Conservation (phyloP, 108 stramenopile genomes). For the Licmophora abbreviata region DNA sequence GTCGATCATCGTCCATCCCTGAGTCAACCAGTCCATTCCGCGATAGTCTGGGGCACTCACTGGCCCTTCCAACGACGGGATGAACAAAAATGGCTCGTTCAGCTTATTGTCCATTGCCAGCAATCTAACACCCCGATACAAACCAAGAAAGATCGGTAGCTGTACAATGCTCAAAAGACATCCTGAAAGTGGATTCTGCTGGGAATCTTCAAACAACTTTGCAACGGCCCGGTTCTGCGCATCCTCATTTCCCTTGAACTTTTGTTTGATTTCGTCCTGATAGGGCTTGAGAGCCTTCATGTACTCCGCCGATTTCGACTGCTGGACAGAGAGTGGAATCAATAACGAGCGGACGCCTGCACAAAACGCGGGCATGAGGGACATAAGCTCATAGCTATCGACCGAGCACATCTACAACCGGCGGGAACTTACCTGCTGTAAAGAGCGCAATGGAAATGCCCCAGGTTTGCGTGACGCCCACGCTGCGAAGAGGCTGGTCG, state of each 20-base stretch:
- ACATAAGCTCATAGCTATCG: background rate
- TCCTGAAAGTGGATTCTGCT: conserved; percentile 93
- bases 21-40: conserved; percentile 77
- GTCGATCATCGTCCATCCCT: conserved; percentile 50
- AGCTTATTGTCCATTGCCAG: conserved; percentile 80
- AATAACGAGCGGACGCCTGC: conserved; percentile 68
- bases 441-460: conserved; percentile 73
- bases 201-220: conserved; percentile 86
- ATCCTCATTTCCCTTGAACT: conserved; percentile 82
- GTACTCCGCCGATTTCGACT: conserved; percentile 81
- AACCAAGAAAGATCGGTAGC: conserved; percentile 88
- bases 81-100: conserved; percentile 91
- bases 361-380: conserved; percentile 2
- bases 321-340: conserved; percentile 84
- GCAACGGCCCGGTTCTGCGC: conserved; percentile 82
- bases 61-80: conserved; percentile 91
- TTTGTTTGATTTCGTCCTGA: conserved; percentile 84
- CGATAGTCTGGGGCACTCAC: conserved; percentile 65
- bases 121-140: conserved; percentile 84
- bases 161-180: conserved; percentile 85
- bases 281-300: conserved; percentile 88
- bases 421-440: conserved; percentile 47
- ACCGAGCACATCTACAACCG: background rate
- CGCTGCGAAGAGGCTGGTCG: conserved; percentile 46
- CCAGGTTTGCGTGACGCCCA: conserved; percentile 69